A percentile compares a stretch with the other conserved stretches of the same genome.
Conservation (phyloP, 768 basidiomycete species). For the Boletus rex-veris region DNA sequence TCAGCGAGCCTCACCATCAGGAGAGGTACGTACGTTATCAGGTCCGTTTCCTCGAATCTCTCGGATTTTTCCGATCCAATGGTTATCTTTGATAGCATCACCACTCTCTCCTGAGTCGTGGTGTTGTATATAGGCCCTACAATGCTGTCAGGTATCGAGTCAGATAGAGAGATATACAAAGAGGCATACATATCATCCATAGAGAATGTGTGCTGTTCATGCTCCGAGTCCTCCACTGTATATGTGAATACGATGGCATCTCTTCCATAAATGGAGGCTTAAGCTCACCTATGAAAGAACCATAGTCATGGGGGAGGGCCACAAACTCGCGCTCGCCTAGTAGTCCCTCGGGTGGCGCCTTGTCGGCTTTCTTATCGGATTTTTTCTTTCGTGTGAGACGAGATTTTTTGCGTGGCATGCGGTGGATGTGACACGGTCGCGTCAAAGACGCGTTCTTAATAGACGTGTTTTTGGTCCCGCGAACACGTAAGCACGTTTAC, state of each 20-base stretch:
- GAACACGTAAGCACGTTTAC: constrained; percentile 25
- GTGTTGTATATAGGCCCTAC: constrained; percentile 35
- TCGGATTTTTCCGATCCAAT: constrained; percentile 51
- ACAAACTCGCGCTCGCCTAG: constrained; percentile 13
- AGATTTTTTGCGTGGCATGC: constrained; percentile 23
- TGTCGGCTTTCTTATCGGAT: background rate
- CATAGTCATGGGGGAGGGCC: constrained; percentile 1
- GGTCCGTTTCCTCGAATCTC: constrained; percentile 39
- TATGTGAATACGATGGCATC: background rate
- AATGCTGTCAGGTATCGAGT: background rate
- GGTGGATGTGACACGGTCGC: constrained; percentile 14
- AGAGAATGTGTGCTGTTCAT: constrained; percentile 24
- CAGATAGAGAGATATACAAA: too few relatives aligned
- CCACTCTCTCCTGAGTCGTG: background rate
- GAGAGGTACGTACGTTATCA: constrained; percentile 26
- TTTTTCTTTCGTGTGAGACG: constrained; percentile 21
- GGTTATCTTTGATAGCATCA: constrained; percentile 33
- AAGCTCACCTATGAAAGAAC: constrained; percentile 19
- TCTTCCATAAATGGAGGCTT: background rate
- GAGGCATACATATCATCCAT: constrained; percentile 34
- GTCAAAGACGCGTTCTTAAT: constrained; percentile 28
- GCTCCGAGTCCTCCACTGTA: constrained; percentile 15
- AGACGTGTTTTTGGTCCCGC: constrained; percentile 16
- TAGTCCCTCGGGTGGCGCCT: background rate
- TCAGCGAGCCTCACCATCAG: background rate